Percentiles rank a stretch among this genome's conserved stretches.
These are phyloP conservation scores for barrel medic (Medicago truncatula) DNA, from an alignment of 306 rosid genomes.

Conservation along the genomic window MtrunA17r5.0-ANR NC_053045.1:31197501-31198000, in stretches of 20 bases:
- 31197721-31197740: constrained; percentile 79
- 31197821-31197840: constrained; percentile 53
- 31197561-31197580: neutral
- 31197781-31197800: constrained; percentile 70
- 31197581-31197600: neutral
- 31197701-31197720: constrained; percentile 80
- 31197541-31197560: neutral
- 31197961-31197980: constrained; percentile 56
- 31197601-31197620: neutral
- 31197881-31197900: constrained; percentile 88
- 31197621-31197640: constrained; percentile 90
- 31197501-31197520: neutral
- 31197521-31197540: neutral
- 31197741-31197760: constrained; percentile 90
- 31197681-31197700: constrained; percentile 79
- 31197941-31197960: constrained; percentile 51
- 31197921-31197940: constrained; percentile 59
- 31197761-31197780: constrained; percentile 91
- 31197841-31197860: constrained; percentile 60
- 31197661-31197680: constrained; percentile 91
- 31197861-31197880: constrained; percentile 81
- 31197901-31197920: constrained; percentile 89
- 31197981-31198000: constrained; percentile 40
- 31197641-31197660: constrained; percentile 98
- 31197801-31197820: constrained; percentile 58